A percentile compares a stretch with the other conserved stretches of the same genome.
Conservation (phyloP, 352 stramenopile species). For the Globisporangium uncinulatum region DNA sequence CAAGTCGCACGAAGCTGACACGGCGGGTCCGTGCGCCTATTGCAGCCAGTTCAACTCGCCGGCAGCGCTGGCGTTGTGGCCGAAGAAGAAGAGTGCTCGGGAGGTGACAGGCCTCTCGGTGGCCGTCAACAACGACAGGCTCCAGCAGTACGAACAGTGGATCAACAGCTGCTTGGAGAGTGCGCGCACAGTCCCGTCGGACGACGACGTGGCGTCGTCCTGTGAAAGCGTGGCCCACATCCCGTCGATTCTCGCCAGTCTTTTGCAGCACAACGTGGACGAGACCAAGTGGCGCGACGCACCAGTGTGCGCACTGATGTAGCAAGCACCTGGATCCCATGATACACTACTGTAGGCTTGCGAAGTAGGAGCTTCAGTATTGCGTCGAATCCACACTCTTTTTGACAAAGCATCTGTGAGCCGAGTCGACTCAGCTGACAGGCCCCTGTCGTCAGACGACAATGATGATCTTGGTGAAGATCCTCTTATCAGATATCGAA, state of each 20-base stretch:
- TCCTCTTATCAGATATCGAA: too few species aligned
- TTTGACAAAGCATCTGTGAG: too few species aligned
- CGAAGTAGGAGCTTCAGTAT: too few species aligned
- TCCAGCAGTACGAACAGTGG: neutral
- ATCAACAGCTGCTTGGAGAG: conserved; percentile 3
- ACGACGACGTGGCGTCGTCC: neutral
- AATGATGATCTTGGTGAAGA: too few species aligned
- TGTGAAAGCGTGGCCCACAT: neutral
- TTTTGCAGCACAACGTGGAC: neutral
- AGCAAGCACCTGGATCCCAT: neutral
- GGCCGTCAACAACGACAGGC: neutral
- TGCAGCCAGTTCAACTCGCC: conserved; percentile 5
- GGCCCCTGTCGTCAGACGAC: too few species aligned
- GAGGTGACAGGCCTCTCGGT: neutral
- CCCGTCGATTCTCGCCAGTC: conserved; percentile 4
- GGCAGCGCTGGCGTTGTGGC: conserved; percentile 1
- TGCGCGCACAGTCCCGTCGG: neutral
- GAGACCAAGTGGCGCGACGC: neutral
- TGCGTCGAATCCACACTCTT: too few species aligned
- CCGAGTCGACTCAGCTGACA: too few species aligned
- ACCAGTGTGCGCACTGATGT: neutral
- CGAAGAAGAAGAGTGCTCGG: neutral
- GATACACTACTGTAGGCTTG: too few species aligned
- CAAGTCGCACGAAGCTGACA: neutral
- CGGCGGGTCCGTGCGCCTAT: neutral